phyloP scores from a whole-genome alignment of 306 rosid species.

The Cajanus cajan region DNA sequence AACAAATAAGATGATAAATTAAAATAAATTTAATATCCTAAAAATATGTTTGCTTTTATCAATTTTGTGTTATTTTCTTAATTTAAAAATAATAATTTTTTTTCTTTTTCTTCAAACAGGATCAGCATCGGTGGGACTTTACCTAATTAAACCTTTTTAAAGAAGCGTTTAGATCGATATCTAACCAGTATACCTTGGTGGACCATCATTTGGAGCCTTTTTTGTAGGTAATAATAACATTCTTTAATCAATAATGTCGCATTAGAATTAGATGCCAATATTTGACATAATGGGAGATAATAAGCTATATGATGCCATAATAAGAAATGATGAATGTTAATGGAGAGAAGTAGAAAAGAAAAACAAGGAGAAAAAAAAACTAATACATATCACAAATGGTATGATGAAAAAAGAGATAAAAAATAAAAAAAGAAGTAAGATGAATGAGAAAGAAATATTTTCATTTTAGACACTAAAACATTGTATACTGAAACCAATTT shows the following conservation, averaged over 20 bases:
- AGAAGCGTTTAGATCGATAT: not conserved
- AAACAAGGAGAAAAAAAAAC: not conserved
- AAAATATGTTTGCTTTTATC: not conserved
- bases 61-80: not conserved
- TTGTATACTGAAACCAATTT: too few species aligned
- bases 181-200: not conserved
- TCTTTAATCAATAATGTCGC: not conserved
- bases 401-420: not conserved
- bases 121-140: not conserved
- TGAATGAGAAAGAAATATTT: not conserved
- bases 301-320: not conserved
- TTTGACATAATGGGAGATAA: not conserved
- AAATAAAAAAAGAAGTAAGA: not conserved
- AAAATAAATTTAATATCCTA: not conserved
- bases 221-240: not conserved
- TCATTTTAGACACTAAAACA: too few species aligned
- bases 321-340: not conserved
- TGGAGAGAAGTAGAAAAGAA: not conserved
- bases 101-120: not conserved
- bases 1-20: not conserved
- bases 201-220: not conserved
- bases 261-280: not conserved
- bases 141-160: not conserved
- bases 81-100: not conserved
- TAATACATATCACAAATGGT: not conserved